A percentile compares a stretch with the other conserved stretches of the same genome.
Conservation (phyloP, 306 rosid species). For the Benincasa hispida region DNA sequence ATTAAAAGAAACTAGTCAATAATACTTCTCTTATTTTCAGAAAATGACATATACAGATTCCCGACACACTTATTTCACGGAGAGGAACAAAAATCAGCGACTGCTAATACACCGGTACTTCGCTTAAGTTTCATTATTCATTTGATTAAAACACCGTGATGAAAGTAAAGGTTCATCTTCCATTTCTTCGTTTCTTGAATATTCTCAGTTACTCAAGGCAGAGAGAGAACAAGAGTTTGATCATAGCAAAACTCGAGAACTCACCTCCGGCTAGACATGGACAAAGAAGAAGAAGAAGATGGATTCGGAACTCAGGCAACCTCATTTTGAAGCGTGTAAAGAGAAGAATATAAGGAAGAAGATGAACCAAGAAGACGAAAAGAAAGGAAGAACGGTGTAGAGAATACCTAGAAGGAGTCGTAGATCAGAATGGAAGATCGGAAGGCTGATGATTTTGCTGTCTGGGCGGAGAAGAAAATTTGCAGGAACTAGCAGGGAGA, state of each 20-base stretch:
- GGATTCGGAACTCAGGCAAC: not conserved
- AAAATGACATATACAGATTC: not conserved
- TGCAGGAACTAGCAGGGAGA: slow-evolving; percentile 3
- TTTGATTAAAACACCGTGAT: not conserved
- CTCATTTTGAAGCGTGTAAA: not conserved
- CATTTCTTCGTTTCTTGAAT: not conserved
- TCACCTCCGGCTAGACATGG: not conserved
- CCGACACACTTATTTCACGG: not conserved
- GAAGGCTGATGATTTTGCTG: slow-evolving; percentile 5
- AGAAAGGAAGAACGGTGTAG: slow-evolving; percentile 1
- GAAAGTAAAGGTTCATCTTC: not conserved
- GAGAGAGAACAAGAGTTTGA: not conserved
- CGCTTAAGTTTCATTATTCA: not conserved
- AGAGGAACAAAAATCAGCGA: not conserved
- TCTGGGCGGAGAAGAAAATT: not conserved
- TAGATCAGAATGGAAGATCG: slow-evolving; percentile 27
- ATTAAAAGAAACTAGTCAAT: not conserved
- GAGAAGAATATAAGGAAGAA: not conserved
- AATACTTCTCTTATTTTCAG: not conserved
- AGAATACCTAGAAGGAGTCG: slow-evolving; percentile 27
- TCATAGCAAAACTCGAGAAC: not conserved
- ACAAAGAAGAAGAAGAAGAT: not conserved
- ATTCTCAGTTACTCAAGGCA: not conserved
- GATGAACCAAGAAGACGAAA: no score
- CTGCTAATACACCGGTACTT: not conserved